Conservation (phyloP, 2,329 filamentous ascomycete species). For the Ceratocystis cubensis region DNA sequence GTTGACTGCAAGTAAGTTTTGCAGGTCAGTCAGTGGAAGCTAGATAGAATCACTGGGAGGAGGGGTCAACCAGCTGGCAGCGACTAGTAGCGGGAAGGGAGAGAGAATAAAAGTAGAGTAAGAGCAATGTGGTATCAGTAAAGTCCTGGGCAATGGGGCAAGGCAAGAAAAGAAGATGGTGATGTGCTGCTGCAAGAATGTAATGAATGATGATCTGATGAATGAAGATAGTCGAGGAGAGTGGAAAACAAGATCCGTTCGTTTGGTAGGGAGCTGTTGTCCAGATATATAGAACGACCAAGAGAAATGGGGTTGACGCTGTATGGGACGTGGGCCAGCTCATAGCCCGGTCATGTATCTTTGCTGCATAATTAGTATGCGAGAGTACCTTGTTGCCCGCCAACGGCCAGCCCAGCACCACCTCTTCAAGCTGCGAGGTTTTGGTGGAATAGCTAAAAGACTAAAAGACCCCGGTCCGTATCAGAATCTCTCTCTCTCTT, state of each 20-base stretch:
- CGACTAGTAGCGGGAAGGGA: not conserved
- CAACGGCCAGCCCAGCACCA: not conserved
- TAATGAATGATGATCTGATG: not conserved
- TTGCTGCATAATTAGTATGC: not conserved
- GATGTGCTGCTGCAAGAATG: not conserved
- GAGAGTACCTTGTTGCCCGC: not conserved
- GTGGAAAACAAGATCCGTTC: not conserved
- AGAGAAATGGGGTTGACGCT: not conserved
- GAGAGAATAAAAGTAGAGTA: not conserved
- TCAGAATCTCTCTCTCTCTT: conserved; percentile 1
- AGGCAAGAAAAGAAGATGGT: not conserved
- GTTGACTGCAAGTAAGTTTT: not conserved
- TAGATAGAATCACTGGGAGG: not conserved
- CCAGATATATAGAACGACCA: conserved; percentile 2
- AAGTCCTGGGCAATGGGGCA: not conserved
- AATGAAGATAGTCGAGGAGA: conserved; percentile 5
- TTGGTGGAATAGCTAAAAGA: not conserved
- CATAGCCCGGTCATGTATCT: not conserved
- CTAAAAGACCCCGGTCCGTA: conserved; percentile 6
- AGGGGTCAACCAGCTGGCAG: not conserved
- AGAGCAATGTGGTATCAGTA: not conserved
- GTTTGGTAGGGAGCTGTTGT: not conserved
- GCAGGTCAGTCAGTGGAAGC: not conserved
- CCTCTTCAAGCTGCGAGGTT: not conserved
- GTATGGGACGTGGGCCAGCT: conserved; percentile 5